Evolutionary conservation across 75 land plant genomes (phyloP).

Genomic region (Picea sitchensis): DNA sequence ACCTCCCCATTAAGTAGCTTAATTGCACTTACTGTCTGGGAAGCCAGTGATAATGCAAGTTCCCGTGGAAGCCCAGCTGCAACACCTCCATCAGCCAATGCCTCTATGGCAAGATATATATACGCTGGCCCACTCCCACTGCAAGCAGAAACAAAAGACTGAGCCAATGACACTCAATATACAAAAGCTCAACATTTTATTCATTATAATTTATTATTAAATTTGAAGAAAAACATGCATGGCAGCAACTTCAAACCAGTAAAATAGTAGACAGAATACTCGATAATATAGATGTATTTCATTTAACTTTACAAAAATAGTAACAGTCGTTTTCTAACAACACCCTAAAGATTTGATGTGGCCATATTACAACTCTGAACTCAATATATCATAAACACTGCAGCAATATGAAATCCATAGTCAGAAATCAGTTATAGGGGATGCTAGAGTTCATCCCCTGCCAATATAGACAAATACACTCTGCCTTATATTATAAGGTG

Average conservation of each 20-base stretch:
- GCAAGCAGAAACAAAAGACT: slow-evolving; percentile 11
- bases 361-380: neutral
- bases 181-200: neutral
- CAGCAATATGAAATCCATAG: neutral
- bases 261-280: neutral
- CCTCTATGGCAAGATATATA: slow-evolving; percentile 88
- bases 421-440: neutral
- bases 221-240: neutral
- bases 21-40: slow-evolving; percentile 75
- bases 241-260: neutral
- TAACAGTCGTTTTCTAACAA: neutral
- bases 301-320: neutral
- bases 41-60: slow-evolving; percentile 80
- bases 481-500: neutral
- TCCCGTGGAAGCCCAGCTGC: slow-evolving; percentile 96
- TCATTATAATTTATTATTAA: neutral
- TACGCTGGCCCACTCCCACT: slow-evolving; percentile 99
- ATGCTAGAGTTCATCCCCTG: neutral
- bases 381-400: neutral
- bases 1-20: neutral
- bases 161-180: neutral
- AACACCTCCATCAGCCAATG: slow-evolving; percentile 98
- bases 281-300: neutral
- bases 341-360: neutral
- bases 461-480: neutral